phyloP scores from a whole-genome alignment of 495 filamentous ascomycete genomes.

The Hyaloscypha variabilis region DNA sequence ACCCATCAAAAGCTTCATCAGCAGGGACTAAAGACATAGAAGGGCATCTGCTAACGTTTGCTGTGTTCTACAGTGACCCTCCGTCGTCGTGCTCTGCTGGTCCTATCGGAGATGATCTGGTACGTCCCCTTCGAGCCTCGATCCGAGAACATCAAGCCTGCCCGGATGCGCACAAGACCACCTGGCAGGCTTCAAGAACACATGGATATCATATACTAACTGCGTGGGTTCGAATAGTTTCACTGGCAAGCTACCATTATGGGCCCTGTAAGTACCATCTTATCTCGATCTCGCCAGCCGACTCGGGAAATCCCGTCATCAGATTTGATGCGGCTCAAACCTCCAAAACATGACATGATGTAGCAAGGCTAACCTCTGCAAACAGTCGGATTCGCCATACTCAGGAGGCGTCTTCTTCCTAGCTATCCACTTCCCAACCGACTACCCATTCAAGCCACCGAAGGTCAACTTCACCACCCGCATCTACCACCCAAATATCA shows the following conservation, averaged over 20 bases:
- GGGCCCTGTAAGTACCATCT: constrained; percentile 82
- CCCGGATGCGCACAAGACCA: constrained; percentile 23
- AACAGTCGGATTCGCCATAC: constrained; percentile 87
- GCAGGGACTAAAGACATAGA: neutral
- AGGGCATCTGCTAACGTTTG: constrained; percentile 42
- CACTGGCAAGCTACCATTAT: constrained; percentile 99
- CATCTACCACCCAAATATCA: constrained; percentile 99
- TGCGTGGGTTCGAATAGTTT: constrained; percentile 62
- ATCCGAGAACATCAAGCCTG: constrained; percentile 6
- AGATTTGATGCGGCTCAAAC: constrained; percentile 15
- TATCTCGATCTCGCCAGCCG: constrained; percentile 22
- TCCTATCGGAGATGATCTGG: constrained; percentile 95
- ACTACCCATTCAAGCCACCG: constrained; percentile 99
- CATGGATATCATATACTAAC: constrained; percentile 25
- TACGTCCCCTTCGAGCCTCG: constrained; percentile 53
- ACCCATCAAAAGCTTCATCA: constrained; percentile 29
- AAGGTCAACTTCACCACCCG: constrained; percentile 99
- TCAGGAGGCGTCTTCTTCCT: constrained; percentile 98
- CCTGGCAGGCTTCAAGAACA: constrained; percentile 9
- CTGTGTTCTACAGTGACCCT: constrained; percentile 70
- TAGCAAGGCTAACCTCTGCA: constrained; percentile 34
- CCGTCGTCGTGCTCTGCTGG: constrained; percentile 98
- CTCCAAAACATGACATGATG: constrained; percentile 20
- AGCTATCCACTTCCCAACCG: constrained; percentile 97
- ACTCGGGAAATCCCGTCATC: constrained; percentile 20